Percentiles rank a stretch among this genome's conserved stretches.
These are phyloP conservation scores for Perilla frutescens DNA, from an alignment of 257 asterid species.

Conservation along the genomic window DNA sequence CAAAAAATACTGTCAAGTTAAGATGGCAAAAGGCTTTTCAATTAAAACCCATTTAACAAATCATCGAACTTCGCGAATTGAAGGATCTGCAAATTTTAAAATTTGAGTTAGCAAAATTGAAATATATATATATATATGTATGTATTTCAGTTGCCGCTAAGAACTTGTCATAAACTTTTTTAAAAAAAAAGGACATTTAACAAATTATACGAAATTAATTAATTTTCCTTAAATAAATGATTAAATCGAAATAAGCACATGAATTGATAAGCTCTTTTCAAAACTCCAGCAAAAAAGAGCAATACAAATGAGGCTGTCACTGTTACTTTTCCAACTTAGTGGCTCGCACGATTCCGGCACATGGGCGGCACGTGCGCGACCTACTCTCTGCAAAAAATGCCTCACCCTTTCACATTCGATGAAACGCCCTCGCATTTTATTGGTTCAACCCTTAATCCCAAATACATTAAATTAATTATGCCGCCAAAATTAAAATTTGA, in stretches of 20 bases:
- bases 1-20: too few species aligned
- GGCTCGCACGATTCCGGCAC: constrained; percentile 55
- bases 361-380: constrained; percentile 55
- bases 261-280: neutral
- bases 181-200: too few species aligned
- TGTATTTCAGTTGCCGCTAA: too few species aligned
- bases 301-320: constrained; percentile 43
- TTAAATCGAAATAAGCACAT: constrained; percentile 6
- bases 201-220: too few species aligned
- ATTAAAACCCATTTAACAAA: too few species aligned
- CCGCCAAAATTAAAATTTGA: constrained; percentile 33
- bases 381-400: constrained; percentile 31
- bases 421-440: constrained; percentile 28
- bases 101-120: too few species aligned
- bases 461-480: constrained; percentile 25
- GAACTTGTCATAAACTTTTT: too few species aligned
- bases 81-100: too few species aligned
- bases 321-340: constrained; percentile 39
- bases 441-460: constrained; percentile 32
- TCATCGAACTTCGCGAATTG: too few species aligned
- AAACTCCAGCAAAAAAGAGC: constrained; percentile 31
- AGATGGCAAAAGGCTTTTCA: too few species aligned
- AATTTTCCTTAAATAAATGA: too few species aligned
- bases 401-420: constrained; percentile 40
- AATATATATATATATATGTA: too few species aligned